A percentile compares a stretch with the other conserved stretches of the same genome.
Conservation (phyloP, 1,139 yeast genomes). For the Suhomyces chickasaworum region DNA sequence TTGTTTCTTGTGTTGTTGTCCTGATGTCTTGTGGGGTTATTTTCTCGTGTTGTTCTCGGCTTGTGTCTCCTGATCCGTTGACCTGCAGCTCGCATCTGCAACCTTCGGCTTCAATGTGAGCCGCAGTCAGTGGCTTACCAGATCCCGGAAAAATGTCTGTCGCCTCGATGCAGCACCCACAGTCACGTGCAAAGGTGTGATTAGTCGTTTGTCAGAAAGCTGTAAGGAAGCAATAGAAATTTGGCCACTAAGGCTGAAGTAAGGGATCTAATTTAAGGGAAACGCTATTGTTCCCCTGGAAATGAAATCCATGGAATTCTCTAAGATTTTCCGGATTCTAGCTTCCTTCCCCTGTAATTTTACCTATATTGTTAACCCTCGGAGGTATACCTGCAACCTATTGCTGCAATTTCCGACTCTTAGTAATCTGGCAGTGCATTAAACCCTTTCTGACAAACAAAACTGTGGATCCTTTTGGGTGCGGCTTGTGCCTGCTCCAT, state of each 20-base stretch:
- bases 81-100: too few relatives aligned
- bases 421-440: neutral
- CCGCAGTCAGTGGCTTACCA: neutral
- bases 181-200: conserved; percentile 13
- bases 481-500: neutral
- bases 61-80: too few relatives aligned
- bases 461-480: conserved; percentile 1
- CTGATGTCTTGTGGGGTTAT: too few relatives aligned
- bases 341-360: neutral
- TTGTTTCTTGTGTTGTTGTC: too few relatives aligned
- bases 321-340: neutral
- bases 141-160: neutral
- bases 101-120: too few relatives aligned
- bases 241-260: too few relatives aligned
- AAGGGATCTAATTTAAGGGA: too few relatives aligned
- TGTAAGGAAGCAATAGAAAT: neutral
- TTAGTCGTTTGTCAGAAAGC: neutral
- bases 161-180: neutral
- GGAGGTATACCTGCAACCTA: neutral
- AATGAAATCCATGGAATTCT: too few relatives aligned
- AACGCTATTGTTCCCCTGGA: too few relatives aligned
- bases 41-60: too few relatives aligned
- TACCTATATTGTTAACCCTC: neutral
- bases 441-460: neutral
- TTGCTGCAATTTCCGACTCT: neutral